Evolutionary conservation across 1,139 yeast species (phyloP).

Genomic region (Yamadazyma siamensis): DNA sequence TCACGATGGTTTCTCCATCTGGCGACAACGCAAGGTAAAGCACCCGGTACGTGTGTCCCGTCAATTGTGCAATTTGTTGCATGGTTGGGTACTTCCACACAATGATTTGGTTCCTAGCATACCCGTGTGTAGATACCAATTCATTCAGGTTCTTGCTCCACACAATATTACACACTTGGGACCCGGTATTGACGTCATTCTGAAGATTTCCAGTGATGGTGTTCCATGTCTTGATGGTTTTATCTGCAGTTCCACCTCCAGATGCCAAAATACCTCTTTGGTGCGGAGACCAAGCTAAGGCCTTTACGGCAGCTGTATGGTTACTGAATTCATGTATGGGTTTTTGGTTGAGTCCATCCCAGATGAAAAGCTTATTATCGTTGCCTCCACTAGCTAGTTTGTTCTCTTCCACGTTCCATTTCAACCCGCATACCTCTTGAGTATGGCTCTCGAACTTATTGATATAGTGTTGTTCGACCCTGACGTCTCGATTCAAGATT

Average conservation of each 20-base stretch:
- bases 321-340: constrained; percentile 78
- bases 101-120: constrained; percentile 83
- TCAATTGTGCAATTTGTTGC: constrained; percentile 89
- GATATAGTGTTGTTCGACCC: constrained; percentile 80
- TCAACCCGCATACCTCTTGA: constrained; percentile 95
- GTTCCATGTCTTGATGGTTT: constrained; percentile 89
- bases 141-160: constrained; percentile 95
- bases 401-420: constrained; percentile 89
- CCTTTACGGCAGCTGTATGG: constrained; percentile 94
- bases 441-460: constrained; percentile 71
- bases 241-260: constrained; percentile 97
- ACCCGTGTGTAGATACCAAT: constrained; percentile 93
- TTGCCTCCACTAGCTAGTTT: constrained; percentile 92
- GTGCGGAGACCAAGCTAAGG: constrained; percentile 97
- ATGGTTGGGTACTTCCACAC: constrained; percentile 94
- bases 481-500: constrained; percentile 86
- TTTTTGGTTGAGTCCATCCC: constrained; percentile 74
- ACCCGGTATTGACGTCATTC: constrained; percentile 85
- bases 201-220: constrained; percentile 73
- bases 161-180: constrained; percentile 89
- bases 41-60: constrained; percentile 94
- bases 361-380: constrained; percentile 78
- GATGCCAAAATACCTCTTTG: constrained; percentile 90
- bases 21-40: constrained; percentile 89
- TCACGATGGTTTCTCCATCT: constrained; percentile 95